These are phyloP conservation scores for Calonectria multiphialidica DNA, from an alignment of 2,329 filamentous ascomycete genomes.

Conservation along the genomic window DNA sequence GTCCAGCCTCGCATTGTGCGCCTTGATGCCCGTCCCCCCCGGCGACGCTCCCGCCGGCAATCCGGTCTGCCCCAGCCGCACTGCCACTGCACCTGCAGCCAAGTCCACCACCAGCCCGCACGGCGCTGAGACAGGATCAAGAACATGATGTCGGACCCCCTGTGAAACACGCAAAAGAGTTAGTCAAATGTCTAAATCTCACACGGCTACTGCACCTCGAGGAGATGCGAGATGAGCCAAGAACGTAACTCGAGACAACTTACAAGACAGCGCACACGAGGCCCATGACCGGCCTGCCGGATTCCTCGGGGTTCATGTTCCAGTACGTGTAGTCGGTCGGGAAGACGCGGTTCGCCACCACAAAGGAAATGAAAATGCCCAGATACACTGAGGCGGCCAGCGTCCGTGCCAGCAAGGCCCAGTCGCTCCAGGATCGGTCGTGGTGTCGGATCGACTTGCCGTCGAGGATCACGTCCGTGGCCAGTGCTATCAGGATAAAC, in stretches of 20 bases:
- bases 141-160: conserved; percentile 41
- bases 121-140: conserved; percentile 36
- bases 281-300: conserved; percentile 49
- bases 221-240: neutral
- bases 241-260: conserved; percentile 25
- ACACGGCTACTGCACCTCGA: neutral
- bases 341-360: conserved; percentile 51
- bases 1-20: conserved; percentile 35
- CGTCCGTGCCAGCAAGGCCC: conserved; percentile 48
- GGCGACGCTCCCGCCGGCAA: conserved; percentile 9
- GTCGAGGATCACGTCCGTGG: conserved; percentile 51
- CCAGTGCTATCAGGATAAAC: conserved; percentile 47
- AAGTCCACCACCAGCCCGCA: conserved; percentile 35
- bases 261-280: conserved; percentile 53
- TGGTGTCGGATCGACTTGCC: conserved; percentile 48
- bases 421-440: conserved; percentile 46
- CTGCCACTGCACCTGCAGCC: conserved; percentile 36
- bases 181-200: conserved; percentile 19
- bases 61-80: conserved; percentile 22
- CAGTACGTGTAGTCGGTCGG: conserved; percentile 52
- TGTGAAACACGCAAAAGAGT: conserved; percentile 15
- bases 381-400: conserved; percentile 49
- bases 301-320: conserved; percentile 45
- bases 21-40: conserved; percentile 14
- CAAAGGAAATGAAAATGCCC: conserved; percentile 51